Evolutionary conservation across 164 flowering plant genomes (phyloP), one percentile per base, ranked within the genome.

Genomic region (Umbilicus rupestris): DNA sequence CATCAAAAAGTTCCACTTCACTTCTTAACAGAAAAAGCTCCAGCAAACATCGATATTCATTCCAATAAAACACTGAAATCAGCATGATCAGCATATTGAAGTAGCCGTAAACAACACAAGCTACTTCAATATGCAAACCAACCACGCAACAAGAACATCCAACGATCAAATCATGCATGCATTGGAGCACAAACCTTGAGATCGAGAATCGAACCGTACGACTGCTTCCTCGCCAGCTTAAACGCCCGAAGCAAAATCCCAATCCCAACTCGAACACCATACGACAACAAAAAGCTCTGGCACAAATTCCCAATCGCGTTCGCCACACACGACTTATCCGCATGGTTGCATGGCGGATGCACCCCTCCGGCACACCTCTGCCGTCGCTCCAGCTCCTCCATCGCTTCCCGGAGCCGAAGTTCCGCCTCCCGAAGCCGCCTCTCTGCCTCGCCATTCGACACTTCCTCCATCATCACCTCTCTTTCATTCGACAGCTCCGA

Each of bases 211-310:
- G 98, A 94, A 1, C 96, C 78, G 55, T 90, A 94, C 30, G 98
- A 94, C 62, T 86, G 90, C 1, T 94, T 39, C 15, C 87, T 79
- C 19, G 79, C 97, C 64, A 94, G 96, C 83, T 94, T 94, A 75
- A 94, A 94, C 41, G 98, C 98, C 49, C 98, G 88, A 49, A 94
- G 93, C 39, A 94, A 89, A 37, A 94, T 94, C 6, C 98, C 97
- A 59, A 94, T 83, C 7, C 97, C 98, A 37, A 87, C 97, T 42
- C 98, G 76, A 19, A 94, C 97, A 30, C 98, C 98, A 49, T 94
- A 94, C 10, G 98, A 90, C 20, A 94, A 85, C n/a, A 94, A 94
- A 68, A 94, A 94, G 80, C 82, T 90, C 82, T 94, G 98, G 78
- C 98, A 94, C 37, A 94, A 88, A 68, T 94, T 94, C 0, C 98